Percentiles rank a stretch among this genome's conserved stretches.
Evolutionary conservation across 2,329 filamentous ascomycete genomes (phyloP).

Genomic region (Rhexocercosporidium sp.): DNA sequence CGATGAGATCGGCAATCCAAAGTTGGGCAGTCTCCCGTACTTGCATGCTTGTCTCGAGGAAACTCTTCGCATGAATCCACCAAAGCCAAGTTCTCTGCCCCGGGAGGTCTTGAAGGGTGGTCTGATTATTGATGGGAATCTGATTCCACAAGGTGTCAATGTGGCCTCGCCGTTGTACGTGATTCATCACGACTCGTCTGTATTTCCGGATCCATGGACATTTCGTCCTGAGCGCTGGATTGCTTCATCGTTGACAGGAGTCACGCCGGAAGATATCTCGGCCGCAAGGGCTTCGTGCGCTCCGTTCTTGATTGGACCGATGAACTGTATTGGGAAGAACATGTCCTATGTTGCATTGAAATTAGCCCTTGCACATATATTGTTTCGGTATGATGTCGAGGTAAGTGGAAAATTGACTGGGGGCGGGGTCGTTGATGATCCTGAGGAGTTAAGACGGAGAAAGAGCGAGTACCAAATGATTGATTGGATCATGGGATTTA

Average conservation of each 20-base stretch:
- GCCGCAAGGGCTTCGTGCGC: slow-evolving; percentile 31
- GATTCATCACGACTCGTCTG: slow-evolving; percentile 29
- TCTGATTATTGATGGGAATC: slow-evolving; percentile 25
- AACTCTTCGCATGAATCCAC: slow-evolving; percentile 48
- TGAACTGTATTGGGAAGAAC: slow-evolving; percentile 43
- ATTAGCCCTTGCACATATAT: slow-evolving; percentile 36
- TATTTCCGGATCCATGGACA: slow-evolving; percentile 27
- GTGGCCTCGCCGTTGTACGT: slow-evolving; percentile 32
- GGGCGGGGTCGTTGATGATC: neutral
- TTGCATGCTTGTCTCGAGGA: slow-evolving; percentile 51
- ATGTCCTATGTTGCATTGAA: slow-evolving; percentile 40
- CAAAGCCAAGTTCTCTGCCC: slow-evolving; percentile 17
- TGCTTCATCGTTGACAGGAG: neutral
- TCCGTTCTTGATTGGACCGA: slow-evolving; percentile 39
- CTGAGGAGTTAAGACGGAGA: slow-evolving; percentile 26
- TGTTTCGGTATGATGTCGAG: slow-evolving; percentile 38
- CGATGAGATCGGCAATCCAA: slow-evolving; percentile 47
- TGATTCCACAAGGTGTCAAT: slow-evolving; percentile 23
- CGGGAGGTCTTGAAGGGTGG: slow-evolving; percentile 26
- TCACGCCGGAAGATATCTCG: slow-evolving; percentile 26
- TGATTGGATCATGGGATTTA: slow-evolving; percentile 37
- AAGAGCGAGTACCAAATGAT: slow-evolving; percentile 34
- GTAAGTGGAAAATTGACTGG: neutral
- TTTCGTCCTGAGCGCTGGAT: slow-evolving; percentile 35
- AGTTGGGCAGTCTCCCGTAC: slow-evolving; percentile 43